Conservation (phyloP, 495 filamentous ascomycete species). For the Hapsidospora chrysogenum region DNA sequence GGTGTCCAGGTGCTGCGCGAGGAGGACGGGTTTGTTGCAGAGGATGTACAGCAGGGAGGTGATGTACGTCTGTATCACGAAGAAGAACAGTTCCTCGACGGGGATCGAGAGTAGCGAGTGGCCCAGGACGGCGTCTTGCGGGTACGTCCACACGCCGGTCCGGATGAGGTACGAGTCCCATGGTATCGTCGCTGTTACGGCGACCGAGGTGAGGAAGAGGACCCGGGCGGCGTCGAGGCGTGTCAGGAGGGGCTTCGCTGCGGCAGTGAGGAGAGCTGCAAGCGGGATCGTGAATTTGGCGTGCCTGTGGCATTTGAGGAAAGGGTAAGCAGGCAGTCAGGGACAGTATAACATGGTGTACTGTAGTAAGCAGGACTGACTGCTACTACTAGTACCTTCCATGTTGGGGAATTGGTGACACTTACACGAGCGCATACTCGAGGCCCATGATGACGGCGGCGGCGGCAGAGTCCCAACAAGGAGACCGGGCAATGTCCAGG, state of each 20-base stretch:
- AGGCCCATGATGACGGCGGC: slow-evolving; percentile 32
- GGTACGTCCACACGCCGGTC: slow-evolving; percentile 50
- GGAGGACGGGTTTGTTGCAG: slow-evolving; percentile 42
- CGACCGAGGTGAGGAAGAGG: slow-evolving; percentile 33
- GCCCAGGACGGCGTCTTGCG: slow-evolving; percentile 38
- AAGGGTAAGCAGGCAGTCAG: too few species aligned
- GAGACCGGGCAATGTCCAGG: too few species aligned
- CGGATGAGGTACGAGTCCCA: slow-evolving; percentile 59
- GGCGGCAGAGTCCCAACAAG: too few species aligned
- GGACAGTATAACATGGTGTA: too few species aligned
- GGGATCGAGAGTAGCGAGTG: slow-evolving; percentile 40
- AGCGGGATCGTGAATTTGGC: slow-evolving; percentile 51
- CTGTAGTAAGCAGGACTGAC: too few species aligned
- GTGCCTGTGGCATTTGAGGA: slow-evolving; percentile 27
- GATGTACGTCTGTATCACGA: slow-evolving; percentile 58
- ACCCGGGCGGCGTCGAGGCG: slow-evolving; percentile 41
- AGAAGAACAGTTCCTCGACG: slow-evolving; percentile 55
- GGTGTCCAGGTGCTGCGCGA: slow-evolving; percentile 32
- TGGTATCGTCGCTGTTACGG: slow-evolving; percentile 43
- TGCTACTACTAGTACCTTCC: too few species aligned
- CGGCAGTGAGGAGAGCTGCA: slow-evolving; percentile 34
- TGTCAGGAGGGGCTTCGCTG: slow-evolving; percentile 41
- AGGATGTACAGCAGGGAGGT: slow-evolving; percentile 48
- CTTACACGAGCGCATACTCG: slow-evolving; percentile 53
- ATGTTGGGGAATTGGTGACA: too few species aligned